Base-by-base conservation (phyloP, 2,329 filamentous ascomycete species). In the Dactylellina drechsleri region DNA sequence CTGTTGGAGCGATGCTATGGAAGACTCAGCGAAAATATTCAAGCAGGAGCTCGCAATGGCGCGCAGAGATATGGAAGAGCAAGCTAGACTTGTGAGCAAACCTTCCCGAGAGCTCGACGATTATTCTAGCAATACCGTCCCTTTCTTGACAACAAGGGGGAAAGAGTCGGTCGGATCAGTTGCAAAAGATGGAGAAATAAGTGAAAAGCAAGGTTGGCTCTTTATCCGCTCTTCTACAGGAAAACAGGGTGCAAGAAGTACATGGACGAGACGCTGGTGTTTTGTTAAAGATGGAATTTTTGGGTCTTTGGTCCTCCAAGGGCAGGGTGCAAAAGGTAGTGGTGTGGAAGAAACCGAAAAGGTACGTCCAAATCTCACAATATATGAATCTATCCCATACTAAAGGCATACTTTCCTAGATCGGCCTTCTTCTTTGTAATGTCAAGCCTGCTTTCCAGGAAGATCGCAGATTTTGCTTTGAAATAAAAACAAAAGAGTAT, bases 261-360 rank as follows among this genome's bases (percentile, higher is more conserved):
- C 88, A 47, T 99, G 95, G 95, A 87, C 92, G 26, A 88, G 92
- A 73, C 87, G 94, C 62, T 99, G 95, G 95, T 97, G 95, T 80
- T 98, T 97, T 81, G 90, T 97, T 78, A 93, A 94, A 77, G 90
- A 96, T 80, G 94, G 95, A 45, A 95, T 98, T 70, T 98, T 99
- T 82, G 95, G 95, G 20, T 98, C 93, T 89, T 85, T 99, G 4
- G 87, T 95, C 18, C 57, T 70, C 41, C 66, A 70, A 43, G 66
- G 57, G 23, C 93, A 96, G 79, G 91, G 92, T 2, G 85, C 88
- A 0, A 89, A 93, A 71, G 89, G 88, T 52, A 89, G 89, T 52
- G 94, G 93, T 40, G 95, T 99, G 20, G 89, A 98, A 78, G 94
- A 98, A 81, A 96, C 93, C 54, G 95, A 99, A 79, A 93, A 96